Evolutionary conservation across 2,329 filamentous ascomycete genomes (phyloP), one percentile per base, ranked within the genome.

Genomic region (Ceratocystis eucalypticola): DNA sequence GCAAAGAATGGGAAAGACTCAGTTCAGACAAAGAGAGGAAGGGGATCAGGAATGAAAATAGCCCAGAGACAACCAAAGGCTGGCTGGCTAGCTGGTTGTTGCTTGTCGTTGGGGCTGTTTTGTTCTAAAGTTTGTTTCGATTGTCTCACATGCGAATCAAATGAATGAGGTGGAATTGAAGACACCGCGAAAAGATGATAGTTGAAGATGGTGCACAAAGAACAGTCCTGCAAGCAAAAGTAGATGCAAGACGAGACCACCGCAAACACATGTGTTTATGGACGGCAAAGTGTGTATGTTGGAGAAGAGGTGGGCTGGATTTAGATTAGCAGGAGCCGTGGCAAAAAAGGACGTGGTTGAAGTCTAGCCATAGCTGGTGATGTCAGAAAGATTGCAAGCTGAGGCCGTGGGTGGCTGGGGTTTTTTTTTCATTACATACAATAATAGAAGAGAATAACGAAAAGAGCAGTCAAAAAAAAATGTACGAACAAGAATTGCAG

Each of bases 1-100:
- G 22, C 20, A 53, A 53, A 64, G 62, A 61, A 44, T 25, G 61
- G 41, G 55, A 33, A n/a, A 30, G 55, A 59, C 55, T 59, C 55
- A 22, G 48, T 20, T 53, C 7, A 59, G 55, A 59, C 17, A 37
- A 59, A 59, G 25, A 53, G 20, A 25, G 33, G 33, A 25, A 59
- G 33, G 17, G 28, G 25, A 59, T 59, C 15, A 37, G 28, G 55
- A 59, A 59, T 59, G 28, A 59, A 59, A 59, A 59, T 37, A 1
- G 25, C 33, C 55, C 55, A 53, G 22, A 53, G 22, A 53, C 6
- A 53, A 5, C 4, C 37, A 12, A 41, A 41, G 37, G 37, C 3
- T 41, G 12, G 20, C 10, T 37, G 20, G 28, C 2, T 28, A 15
- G 28, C 17, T 59, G 17, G 28, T n/a, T 59, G 25, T 33, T 33